Evolutionary conservation across 441 rosid species (phyloP), one percentile per base, ranked within the genome.

Genomic region (Adansonia grandidieri): DNA sequence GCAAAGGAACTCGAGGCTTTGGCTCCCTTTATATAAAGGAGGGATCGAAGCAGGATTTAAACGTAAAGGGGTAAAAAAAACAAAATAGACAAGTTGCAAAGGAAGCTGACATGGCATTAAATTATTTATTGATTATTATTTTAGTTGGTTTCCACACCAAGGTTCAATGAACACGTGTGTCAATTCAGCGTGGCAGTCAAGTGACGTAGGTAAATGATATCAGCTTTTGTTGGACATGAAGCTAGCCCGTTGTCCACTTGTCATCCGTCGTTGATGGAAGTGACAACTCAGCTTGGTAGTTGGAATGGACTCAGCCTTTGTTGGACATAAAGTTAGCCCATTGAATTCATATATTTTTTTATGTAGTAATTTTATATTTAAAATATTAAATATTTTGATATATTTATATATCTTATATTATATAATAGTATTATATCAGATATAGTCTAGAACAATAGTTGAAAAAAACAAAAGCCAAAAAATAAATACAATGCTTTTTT

Each of bases 121-220:
- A n/a, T 28, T 2, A 32, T 58, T 20, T 40, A 9, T 57, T 6
- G 4, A 24, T 24, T 24, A 8, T n/a, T 14, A 19, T 53, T 17
- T 2, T 13, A 10, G 17, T 9, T 58, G 37, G 80, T 79, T 13
- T 28, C 80, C 72, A 45, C 37, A 40, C 0, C 24, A 53, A 28
- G 73, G 54, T 47, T 17, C 60, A 79, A 47, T 37, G 79, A 47
- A 75, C 85, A 81, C 85, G 74, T 79, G 85, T 71, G 85, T 84
- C 85, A 84, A 86, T 79, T 50, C 42, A 19, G 32, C 42, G 42
- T 17, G 86, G 84, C 77, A 77, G 85, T 87, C 73, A 10, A 2
- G 0, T 80, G 84, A 85, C 81, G 76, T 80, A 82, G 79, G 19
- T 37, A 2, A 0, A 13, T 48, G 82, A 76, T 74, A 32, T 71